A percentile compares a stretch with the other conserved stretches of the same genome.
These are phyloP conservation scores for Globisporangium abappressorium DNA, from an alignment of 352 stramenopile genomes.

Conservation along the genomic window DNA sequence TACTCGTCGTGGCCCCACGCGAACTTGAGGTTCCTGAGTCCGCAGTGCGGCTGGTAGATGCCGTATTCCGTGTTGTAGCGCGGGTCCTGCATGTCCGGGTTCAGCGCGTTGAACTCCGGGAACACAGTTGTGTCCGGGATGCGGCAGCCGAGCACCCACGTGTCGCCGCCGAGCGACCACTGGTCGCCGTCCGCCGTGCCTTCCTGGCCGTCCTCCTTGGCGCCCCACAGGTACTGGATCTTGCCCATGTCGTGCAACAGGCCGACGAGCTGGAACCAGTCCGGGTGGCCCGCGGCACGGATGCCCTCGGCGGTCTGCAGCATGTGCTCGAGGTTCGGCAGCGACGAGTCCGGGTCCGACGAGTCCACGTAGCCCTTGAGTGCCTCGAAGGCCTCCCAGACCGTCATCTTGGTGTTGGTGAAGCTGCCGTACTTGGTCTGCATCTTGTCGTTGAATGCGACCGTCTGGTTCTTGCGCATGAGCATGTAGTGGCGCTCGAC, in stretches of 20 bases:
- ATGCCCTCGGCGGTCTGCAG: constrained; percentile 94
- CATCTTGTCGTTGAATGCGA: constrained; percentile 72
- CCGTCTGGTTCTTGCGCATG: constrained; percentile 74
- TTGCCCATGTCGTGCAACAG: constrained; percentile 94
- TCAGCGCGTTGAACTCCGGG: constrained; percentile 87
- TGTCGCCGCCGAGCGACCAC: constrained; percentile 93
- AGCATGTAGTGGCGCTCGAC: constrained; percentile 78
- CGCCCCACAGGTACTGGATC: constrained; percentile 93
- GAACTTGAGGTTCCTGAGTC: constrained; percentile 88
- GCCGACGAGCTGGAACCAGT: constrained; percentile 92
- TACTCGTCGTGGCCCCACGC: constrained; percentile 94
- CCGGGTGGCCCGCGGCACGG: constrained; percentile 81
- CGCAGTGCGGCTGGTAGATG: constrained; percentile 89
- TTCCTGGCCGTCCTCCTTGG: constrained; percentile 79
- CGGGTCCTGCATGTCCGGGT: constrained; percentile 87
- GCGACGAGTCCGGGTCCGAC: constrained; percentile 88
- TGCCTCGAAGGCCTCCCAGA: constrained; percentile 88
- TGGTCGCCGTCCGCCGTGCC: constrained; percentile 86
- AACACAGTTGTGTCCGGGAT: constrained; percentile 90
- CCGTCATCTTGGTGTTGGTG: constrained; percentile 83
- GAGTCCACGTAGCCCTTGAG: constrained; percentile 92
- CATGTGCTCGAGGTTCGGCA: constrained; percentile 92
- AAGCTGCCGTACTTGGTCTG: constrained; percentile 71
- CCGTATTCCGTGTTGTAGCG: constrained; percentile 84
- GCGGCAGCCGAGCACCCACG: constrained; percentile 88